Evolutionary conservation across 805 yeast genomes (phyloP), one percentile per base, ranked within the genome.

Genomic region (Candida tallmaniae): DNA sequence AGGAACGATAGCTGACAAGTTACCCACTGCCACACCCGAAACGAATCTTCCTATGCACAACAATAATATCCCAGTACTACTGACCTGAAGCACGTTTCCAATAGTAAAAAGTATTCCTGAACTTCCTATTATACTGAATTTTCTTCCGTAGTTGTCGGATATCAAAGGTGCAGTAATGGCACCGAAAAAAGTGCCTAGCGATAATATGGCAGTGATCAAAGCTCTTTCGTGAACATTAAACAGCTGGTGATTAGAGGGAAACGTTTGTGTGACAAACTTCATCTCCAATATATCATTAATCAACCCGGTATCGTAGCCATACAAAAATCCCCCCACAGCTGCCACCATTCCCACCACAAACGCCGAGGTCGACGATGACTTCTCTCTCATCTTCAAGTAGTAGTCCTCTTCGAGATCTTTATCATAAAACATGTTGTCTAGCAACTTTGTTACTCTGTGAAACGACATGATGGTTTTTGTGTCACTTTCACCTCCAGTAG

Each of bases 241-340:
- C 3, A 27, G 30, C 28, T 56, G 51, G 11, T 62, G 56, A 44
- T 73, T 65, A 0, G 65, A 47, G 1, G 90, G 76, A 44, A 85
- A 76, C 29, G 72, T 65, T 2, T 58, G 40, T 26, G 68, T 65
- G 27, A 87, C 87, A 51, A 74, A 83, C 9, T 60, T 47, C 94
- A 88, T 85, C 42, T 85, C 93, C 35, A 82, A 52, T 5, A 87
- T 62, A 41, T 85, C 86, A 52, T 86, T 86, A 33, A 86, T 81
- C 30, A 85, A 62, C 1, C 96, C 96, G 0, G 96, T 87, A 56
- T 87, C 96, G 52, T 84, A 88, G 1, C 96, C 96, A 53, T 82
- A 87, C 27, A 87, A 63, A 52, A 87, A 83, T 0, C 96, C 96
- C 18, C 96, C 96, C n/a, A 84, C 73, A 10, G 95, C 94, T 8